Evolutionary conservation across 129 eudicot species (phyloP), one percentile per base, ranked within the genome.

Genomic region (Flaveria robusta): DNA sequence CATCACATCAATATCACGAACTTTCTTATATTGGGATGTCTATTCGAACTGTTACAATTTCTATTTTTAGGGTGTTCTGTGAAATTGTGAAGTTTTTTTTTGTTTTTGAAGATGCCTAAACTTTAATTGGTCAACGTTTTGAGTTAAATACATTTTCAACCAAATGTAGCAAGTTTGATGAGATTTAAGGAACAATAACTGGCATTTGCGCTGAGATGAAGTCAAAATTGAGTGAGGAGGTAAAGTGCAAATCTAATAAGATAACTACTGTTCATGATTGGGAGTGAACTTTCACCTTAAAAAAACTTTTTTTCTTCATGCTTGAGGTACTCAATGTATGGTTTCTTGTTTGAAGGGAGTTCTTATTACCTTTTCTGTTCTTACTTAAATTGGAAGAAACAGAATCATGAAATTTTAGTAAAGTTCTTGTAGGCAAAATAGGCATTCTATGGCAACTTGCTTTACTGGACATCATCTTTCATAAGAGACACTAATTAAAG

Each of bases 381-480:
- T 71, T 79, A 63, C 50, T 34, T 12, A 24, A 72, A 34, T 5
- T 34, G 39, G 39, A 79, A 62, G 58, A 80, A 73, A 65, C 79
- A 80, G 29, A 52, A 73, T 71, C 62, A 65, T 80, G 74, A 65
- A 79, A 58, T 63, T 63, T 63, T 15, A 51, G 16, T 64, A 72
- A 72, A 80, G 83, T 80, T 80, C 9, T 74, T 75, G 66, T 74
- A 26, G 83, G 46, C 59, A 66, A 79, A 80, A 54, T 42, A 73
- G 74, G 68, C 45, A 42, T 54, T 41, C 56, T 52, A 67, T 56
- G 66, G 64, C 79, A 72, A 64, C 68, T 51, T 79, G 78, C 83
- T 73, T 80, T 73, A 80, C 51, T 73, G 26, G 83, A 80, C 79
- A 80, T 74, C 83, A 80, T 80, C 79, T 70, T 80, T 54, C 74